Conservation (phyloP, 2,329 filamentous ascomycete species). For the Aspergillus oerlinghausenensis region DNA sequence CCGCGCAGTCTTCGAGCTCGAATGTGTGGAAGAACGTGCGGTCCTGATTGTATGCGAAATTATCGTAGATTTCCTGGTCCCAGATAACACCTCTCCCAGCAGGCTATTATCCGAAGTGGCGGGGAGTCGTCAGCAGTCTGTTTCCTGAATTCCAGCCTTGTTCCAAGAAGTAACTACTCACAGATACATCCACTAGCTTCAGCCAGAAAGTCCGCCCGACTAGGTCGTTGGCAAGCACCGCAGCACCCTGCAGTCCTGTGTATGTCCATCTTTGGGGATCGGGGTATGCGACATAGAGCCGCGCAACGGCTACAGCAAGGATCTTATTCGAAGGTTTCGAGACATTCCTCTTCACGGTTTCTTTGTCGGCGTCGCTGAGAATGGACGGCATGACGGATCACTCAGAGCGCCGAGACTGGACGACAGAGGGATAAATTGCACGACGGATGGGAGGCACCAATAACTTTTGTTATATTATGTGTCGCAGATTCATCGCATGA, state of each 20-base stretch:
- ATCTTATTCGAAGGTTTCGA: constrained; percentile 97
- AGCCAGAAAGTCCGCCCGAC: constrained; percentile 96
- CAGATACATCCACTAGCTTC: constrained; percentile 94
- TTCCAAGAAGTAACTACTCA: constrained; percentile 46
- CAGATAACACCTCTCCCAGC: constrained; percentile 81
- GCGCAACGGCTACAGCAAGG: constrained; percentile 86
- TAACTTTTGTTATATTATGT: constrained; percentile 5
- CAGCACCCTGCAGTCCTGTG: constrained; percentile 86
- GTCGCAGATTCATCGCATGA: constrained; percentile 17
- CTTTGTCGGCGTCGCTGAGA: constrained; percentile 88
- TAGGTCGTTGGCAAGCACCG: constrained; percentile 86
- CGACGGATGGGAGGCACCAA: constrained; percentile 13
- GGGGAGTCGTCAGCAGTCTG: constrained; percentile 7
- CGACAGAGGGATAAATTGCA: constrained; percentile 10
- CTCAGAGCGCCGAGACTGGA: constrained; percentile 2
- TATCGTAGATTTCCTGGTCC: constrained; percentile 97
- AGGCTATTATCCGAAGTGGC: constrained; percentile 49
- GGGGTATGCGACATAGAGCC: constrained; percentile 89
- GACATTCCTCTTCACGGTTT: constrained; percentile 89
- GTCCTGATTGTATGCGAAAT: constrained; percentile 93
- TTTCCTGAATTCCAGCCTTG: constrained; percentile 3
- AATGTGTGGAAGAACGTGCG: constrained; percentile 97
- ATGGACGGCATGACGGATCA: constrained; percentile 54
- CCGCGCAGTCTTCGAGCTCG: constrained; percentile 87
- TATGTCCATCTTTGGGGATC: constrained; percentile 85